phyloP scores from a whole-genome alignment of 1,284 basidiomycete species.

The Ustilago cynodontis region DNA sequence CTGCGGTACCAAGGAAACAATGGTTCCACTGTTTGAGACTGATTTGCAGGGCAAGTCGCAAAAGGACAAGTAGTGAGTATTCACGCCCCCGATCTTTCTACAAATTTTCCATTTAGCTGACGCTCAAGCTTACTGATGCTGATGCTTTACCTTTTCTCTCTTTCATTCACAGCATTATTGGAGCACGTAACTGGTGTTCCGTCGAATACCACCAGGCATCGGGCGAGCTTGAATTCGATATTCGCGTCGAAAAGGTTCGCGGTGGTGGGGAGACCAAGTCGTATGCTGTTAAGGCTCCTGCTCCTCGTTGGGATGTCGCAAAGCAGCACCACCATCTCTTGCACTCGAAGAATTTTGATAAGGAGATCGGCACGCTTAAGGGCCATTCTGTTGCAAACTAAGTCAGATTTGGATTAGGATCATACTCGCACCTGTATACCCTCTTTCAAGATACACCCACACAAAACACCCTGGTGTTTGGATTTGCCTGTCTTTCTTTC shows the following conservation, averaged over 20 bases:
- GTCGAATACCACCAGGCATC: slow-evolving; percentile 76
- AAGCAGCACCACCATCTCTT: slow-evolving; percentile 48
- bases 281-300: slow-evolving; percentile 60
- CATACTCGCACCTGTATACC: slow-evolving; percentile 8
- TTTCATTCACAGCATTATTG: slow-evolving; percentile 76
- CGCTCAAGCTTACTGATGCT: not conserved
- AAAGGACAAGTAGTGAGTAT: slow-evolving; percentile 70
- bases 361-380: slow-evolving; percentile 23
- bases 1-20: slow-evolving; percentile 77
- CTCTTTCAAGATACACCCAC: slow-evolving; percentile 1
- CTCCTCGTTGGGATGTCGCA: slow-evolving; percentile 48
- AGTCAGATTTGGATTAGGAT: not conserved
- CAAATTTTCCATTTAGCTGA: slow-evolving; percentile 32
- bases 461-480: not conserved
- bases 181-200: slow-evolving; percentile 89
- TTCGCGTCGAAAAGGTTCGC: slow-evolving; percentile 78
- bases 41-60: slow-evolving; percentile 84
- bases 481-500: no score
- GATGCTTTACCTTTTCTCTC: slow-evolving; percentile 37
- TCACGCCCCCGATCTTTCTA: not conserved
- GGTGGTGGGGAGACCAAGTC: slow-evolving; percentile 62
- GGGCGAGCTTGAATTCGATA: slow-evolving; percentile 84
- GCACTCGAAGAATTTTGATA: slow-evolving; percentile 45
- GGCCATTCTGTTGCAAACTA: not conserved
- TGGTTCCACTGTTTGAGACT: slow-evolving; percentile 81